Conservation (phyloP, 768 basidiomycete genomes). For the Amanita polypyramis region DNA sequence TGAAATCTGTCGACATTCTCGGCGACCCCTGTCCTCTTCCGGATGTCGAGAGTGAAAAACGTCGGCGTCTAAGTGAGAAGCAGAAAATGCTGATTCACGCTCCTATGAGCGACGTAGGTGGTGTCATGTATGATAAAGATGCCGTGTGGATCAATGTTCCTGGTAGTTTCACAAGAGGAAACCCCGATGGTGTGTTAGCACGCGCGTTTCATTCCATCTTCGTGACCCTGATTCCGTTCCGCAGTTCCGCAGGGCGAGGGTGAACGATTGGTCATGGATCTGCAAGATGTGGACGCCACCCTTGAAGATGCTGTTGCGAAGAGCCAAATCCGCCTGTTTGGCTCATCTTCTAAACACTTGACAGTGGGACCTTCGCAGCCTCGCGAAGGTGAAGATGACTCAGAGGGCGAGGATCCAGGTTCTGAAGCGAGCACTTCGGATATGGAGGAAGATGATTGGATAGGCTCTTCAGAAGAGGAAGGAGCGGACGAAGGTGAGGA, state of each 20-base stretch:
- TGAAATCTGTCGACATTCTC: conserved; percentile 62
- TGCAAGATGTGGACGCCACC: conserved; percentile 78
- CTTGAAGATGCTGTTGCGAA: conserved; percentile 76
- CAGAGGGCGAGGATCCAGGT: conserved; percentile 18
- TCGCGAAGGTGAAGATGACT: conserved; percentile 25
- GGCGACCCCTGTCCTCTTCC: conserved; percentile 97
- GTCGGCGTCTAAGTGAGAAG: conserved; percentile 90
- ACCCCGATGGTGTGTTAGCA: conserved; percentile 42
- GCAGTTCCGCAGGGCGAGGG: conserved; percentile 83
- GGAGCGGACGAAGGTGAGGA: conserved; percentile 14
- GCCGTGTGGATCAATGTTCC: conserved; percentile 97
- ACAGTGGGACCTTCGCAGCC: conserved; percentile 28
- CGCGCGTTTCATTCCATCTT: not conserved
- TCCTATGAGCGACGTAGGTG: conserved; percentile 98
- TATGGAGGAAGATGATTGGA: conserved; percentile 8
- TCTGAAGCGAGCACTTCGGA: conserved; percentile 9
- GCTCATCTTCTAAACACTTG: conserved; percentile 67
- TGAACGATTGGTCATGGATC: conserved; percentile 94
- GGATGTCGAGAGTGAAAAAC: conserved; percentile 81
- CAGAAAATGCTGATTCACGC: conserved; percentile 88
- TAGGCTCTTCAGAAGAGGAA: conserved; percentile 14
- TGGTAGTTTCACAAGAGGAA: conserved; percentile 83
- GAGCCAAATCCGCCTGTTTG: conserved; percentile 78
- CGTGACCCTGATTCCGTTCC: not conserved
- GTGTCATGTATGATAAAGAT: conserved; percentile 95